These are phyloP conservation scores for Saccharomyces hybrid DNA, from an alignment of 1,139 yeast genomes.

Conservation along the genomic window DNA sequence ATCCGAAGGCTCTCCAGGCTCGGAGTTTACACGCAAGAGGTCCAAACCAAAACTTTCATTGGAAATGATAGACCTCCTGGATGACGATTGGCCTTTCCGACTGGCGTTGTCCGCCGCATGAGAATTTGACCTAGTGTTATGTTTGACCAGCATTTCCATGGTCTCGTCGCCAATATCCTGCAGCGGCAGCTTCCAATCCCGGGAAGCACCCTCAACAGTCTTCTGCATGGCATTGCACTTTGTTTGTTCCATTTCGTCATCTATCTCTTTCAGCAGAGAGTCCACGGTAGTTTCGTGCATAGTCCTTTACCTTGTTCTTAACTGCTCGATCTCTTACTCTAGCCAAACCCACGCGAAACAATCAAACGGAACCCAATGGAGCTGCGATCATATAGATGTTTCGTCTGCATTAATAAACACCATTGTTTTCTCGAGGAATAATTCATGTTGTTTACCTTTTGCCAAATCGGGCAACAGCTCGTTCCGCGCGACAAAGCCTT, in stretches of 20 bases:
- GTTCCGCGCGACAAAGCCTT: neutral
- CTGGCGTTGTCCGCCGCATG: too few species aligned
- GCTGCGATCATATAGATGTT: neutral
- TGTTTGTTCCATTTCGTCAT: constrained; percentile 13
- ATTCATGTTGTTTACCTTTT: neutral
- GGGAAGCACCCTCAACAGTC: constrained; percentile 1
- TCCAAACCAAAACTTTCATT: neutral
- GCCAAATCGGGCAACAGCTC: neutral
- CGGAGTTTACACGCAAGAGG: neutral
- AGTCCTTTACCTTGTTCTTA: neutral
- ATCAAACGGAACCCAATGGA: neutral
- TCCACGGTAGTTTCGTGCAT: constrained; percentile 13
- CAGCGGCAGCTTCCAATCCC: constrained; percentile 12
- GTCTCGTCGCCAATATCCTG: constrained; percentile 30
- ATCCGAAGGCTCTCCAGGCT: neutral
- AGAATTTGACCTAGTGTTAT: constrained; percentile 14
- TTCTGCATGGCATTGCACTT: constrained; percentile 3
- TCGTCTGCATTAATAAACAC: neutral
- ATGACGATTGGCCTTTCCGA: neutral
- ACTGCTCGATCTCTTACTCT: too few species aligned
- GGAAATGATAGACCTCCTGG: neutral
- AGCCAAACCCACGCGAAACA: too few species aligned
- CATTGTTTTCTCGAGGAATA: neutral
- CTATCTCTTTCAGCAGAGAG: constrained; percentile 18
- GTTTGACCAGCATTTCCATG: constrained; percentile 25